phyloP scores from a whole-genome alignment of 1,284 basidiomycete species.

The Psilocybe mexicana region DNA sequence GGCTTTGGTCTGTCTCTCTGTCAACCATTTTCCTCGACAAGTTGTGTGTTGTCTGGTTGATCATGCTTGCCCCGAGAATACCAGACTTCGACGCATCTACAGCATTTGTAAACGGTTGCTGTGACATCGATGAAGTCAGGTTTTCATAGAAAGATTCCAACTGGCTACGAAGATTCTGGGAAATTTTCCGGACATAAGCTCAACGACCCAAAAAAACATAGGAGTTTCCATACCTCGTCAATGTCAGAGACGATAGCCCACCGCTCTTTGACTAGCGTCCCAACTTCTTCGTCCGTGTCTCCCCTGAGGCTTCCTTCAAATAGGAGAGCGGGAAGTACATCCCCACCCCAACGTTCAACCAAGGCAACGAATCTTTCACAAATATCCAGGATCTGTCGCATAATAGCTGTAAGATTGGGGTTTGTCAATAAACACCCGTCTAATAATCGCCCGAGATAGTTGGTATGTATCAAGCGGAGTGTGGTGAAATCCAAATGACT shows the following conservation, averaged over 20 bases:
- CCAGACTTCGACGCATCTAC: slow-evolving; percentile 71
- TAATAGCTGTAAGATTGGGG: slow-evolving; percentile 56
- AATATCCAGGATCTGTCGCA: slow-evolving; percentile 75
- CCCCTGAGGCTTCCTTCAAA: slow-evolving; percentile 70
- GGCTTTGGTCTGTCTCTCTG: slow-evolving; percentile 59
- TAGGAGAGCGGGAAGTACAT: slow-evolving; percentile 81
- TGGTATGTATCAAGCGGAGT: slow-evolving; percentile 76
- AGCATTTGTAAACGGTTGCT: slow-evolving; percentile 57
- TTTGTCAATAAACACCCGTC: slow-evolving; percentile 82
- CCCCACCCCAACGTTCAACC: slow-evolving; percentile 91
- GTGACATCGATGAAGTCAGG: slow-evolving; percentile 70
- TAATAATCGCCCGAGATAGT: slow-evolving; percentile 78
- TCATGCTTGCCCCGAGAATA: slow-evolving; percentile 58
- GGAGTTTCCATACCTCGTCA: slow-evolving; percentile 55
- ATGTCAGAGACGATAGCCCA: slow-evolving; percentile 69
- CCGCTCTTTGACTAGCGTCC: slow-evolving; percentile 70
- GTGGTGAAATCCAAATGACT: slow-evolving; percentile 80
- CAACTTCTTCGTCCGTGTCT: slow-evolving; percentile 57
- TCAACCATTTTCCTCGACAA: slow-evolving; percentile 45
- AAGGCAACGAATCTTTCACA: slow-evolving; percentile 84
- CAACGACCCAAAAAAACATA: not conserved
- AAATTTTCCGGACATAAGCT: not conserved
- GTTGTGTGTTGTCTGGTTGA: slow-evolving; percentile 56
- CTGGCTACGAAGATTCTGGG: slow-evolving; percentile 59
- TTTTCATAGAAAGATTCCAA: slow-evolving; percentile 79